Evolutionary conservation across 2,329 filamentous ascomycete species (phyloP).

Genomic region (Aspergillus sp.): DNA sequence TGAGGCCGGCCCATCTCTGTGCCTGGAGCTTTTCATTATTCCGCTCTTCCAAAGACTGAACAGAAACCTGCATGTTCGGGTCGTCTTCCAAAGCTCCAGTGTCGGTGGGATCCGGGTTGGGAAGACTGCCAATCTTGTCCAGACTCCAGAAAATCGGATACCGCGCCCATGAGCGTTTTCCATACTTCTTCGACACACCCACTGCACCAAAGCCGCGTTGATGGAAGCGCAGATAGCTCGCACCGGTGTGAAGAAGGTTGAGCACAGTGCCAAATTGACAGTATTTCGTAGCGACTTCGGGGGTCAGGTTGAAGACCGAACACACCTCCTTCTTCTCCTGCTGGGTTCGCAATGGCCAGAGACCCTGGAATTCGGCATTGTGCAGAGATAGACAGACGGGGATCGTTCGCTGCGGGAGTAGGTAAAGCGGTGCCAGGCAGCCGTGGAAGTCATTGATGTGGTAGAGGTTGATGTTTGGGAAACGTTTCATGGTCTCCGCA

Average conservation of each 20-base stretch:
- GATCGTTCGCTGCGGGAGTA: constrained; percentile 55
- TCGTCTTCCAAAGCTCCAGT: constrained; percentile 57
- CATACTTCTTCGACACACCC: constrained; percentile 65
- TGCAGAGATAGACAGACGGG: constrained; percentile 62
- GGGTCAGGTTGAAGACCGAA: constrained; percentile 58
- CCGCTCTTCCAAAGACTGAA: constrained; percentile 54
- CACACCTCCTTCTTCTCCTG: constrained; percentile 61
- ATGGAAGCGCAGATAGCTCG: constrained; percentile 61
- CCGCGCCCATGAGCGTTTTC: constrained; percentile 61
- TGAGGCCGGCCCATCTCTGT: constrained; percentile 63
- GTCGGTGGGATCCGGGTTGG: constrained; percentile 63
- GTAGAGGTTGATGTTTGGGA: constrained; percentile 56
- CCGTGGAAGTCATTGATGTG: constrained; percentile 65
- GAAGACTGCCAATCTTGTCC: constrained; percentile 57
- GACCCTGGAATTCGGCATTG: constrained; percentile 65
- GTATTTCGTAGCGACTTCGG: constrained; percentile 55
- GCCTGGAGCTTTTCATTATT: constrained; percentile 54
- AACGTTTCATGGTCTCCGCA: constrained; percentile 58
- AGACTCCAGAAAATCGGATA: constrained; percentile 68
- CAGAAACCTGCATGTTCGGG: constrained; percentile 43
- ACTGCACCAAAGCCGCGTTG: constrained; percentile 65
- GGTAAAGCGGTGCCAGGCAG: constrained; percentile 59
- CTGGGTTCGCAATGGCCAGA: constrained; percentile 62
- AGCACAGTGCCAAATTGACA: constrained; percentile 66
- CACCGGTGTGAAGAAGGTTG: constrained; percentile 62